Conservation (phyloP, 495 filamentous ascomycete species). For the Geoglossum glabrum region DNA sequence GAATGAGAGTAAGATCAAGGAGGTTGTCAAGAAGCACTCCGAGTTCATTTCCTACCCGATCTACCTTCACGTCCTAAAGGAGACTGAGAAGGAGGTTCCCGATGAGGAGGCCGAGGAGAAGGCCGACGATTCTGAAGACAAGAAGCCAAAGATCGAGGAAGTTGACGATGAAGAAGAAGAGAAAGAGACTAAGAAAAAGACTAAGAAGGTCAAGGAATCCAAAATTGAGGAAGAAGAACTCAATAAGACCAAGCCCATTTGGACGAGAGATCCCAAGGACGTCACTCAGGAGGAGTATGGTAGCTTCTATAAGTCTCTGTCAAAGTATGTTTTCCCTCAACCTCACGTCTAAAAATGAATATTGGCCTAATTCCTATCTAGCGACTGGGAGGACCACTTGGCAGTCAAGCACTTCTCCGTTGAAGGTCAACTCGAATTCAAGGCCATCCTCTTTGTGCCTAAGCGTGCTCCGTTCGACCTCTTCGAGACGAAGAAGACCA, state of each 20-base stretch:
- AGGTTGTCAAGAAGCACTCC: constrained; percentile 99
- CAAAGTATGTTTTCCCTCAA: constrained; percentile 31
- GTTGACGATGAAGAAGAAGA: constrained; percentile 68
- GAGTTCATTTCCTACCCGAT: constrained; percentile 99
- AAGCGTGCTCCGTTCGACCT: constrained; percentile 99
- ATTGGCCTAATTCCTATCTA: constrained; percentile 6
- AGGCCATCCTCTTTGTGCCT: constrained; percentile 95
- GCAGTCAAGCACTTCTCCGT: constrained; percentile 99
- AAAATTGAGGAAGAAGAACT: constrained; percentile 98
- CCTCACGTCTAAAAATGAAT: constrained; percentile 8
- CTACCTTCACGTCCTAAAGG: constrained; percentile 97
- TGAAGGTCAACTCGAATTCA: constrained; percentile 99
- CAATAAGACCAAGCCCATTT: constrained; percentile 99
- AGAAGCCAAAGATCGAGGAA: constrained; percentile 76
- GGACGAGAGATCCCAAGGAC: constrained; percentile 93
- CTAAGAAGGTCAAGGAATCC: constrained; percentile 97
- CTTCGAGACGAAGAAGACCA: constrained; percentile 99
- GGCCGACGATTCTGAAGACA: constrained; percentile 36
- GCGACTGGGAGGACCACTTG: constrained; percentile 97
- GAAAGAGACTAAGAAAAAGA: constrained; percentile 82
- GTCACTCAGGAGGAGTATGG: constrained; percentile 96
- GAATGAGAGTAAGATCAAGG: constrained; percentile 97
- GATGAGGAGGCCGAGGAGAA: constrained; percentile 86
- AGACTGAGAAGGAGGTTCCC: constrained; percentile 95
- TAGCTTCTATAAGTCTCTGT: constrained; percentile 98